Percentiles rank a stretch among this genome's conserved stretches.
These are phyloP conservation scores for Globisporangium carolinianum DNA, from an alignment of 352 stramenopile genomes.

Conservation along the genomic window DNA sequence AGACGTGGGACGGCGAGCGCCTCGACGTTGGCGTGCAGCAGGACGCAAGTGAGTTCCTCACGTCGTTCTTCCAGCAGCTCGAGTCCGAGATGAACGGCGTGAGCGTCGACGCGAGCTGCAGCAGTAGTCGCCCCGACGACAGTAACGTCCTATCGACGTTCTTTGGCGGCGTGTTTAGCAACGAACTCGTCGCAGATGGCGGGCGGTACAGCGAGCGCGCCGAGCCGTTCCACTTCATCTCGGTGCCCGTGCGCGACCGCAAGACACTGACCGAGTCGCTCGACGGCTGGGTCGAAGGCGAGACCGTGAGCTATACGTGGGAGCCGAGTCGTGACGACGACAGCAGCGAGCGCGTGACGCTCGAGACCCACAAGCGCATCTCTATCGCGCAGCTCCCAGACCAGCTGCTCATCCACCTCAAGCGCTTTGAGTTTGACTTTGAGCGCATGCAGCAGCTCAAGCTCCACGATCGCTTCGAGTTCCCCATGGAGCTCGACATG, in stretches of 20 bases:
- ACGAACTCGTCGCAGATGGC: slow-evolving; percentile 87
- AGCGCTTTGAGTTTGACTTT: slow-evolving; percentile 95
- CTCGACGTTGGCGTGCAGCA: slow-evolving; percentile 90
- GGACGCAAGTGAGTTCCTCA: slow-evolving; percentile 91
- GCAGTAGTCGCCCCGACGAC: slow-evolving; percentile 24
- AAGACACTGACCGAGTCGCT: slow-evolving; percentile 84
- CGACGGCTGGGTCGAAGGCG: slow-evolving; percentile 82
- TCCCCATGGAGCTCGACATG: slow-evolving; percentile 87
- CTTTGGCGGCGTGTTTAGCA: slow-evolving; percentile 89
- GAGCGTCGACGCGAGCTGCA: not conserved
- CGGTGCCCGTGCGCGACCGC: slow-evolving; percentile 80
- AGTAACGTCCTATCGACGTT: slow-evolving; percentile 75
- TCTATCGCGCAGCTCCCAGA: slow-evolving; percentile 85
- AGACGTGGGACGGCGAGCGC: slow-evolving; percentile 84
- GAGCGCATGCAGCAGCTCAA: slow-evolving; percentile 93
- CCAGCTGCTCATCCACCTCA: slow-evolving; percentile 92
- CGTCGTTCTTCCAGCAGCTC: slow-evolving; percentile 91
- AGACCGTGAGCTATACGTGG: slow-evolving; percentile 90
- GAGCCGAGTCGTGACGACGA: slow-evolving; percentile 27
- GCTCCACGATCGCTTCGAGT: slow-evolving; percentile 92
- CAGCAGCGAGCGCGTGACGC: slow-evolving; percentile 62
- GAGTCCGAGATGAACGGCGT: slow-evolving; percentile 88
- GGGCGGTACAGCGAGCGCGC: slow-evolving; percentile 83
- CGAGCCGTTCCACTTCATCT: slow-evolving; percentile 90
- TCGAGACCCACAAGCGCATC: slow-evolving; percentile 88